Evolutionary conservation across 2,329 filamentous ascomycete genomes (phyloP), one percentile per base, ranked within the genome.

Genomic region (Fusarium piperis): DNA sequence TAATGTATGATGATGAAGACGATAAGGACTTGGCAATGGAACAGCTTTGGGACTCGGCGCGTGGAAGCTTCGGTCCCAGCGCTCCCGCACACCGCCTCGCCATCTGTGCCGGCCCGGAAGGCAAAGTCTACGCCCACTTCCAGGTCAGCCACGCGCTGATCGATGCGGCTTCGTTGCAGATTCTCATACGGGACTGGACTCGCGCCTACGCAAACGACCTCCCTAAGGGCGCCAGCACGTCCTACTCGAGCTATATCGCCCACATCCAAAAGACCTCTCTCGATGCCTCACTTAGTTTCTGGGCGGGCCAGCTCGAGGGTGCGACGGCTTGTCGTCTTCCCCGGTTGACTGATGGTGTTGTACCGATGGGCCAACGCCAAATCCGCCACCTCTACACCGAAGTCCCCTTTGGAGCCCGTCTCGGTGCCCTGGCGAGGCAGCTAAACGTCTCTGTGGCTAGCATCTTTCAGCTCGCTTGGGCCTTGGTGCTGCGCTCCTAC

Each of bases 381-480:
- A 20, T 16, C 6, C 10, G 18, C 8, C 12, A 38, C 23, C 16
- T 44, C n/a, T 35, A 33, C 28, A 32, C 18, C 11, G 55, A 61
- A 4, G 35, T 52, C 26, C 39, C 30, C 26, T 30, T 38, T 10
- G 33, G 15, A 30, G 23, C 23, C 20, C 41, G 41, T 13, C 30
- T 61, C 33, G 11, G 33, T 8, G 44, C 26, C 33, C 16, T 61
- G 32, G 23, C 44, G 12, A 44, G 20, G 33, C 35, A 30, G 36
- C 41, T 58, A 20, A 63, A 63, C 18, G 18, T 63, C 16, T 59
- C 64, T 4, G 30, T 55, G 30, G n/a, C 64, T 10, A 63, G 26
- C n/a, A 58, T 66, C 59, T 59, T 66, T 36, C 64, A 66, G 15
- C 44, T 60, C 23, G 62, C 65, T n/a, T 67, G 65, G 65, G 65